Conservation (phyloP, 2,329 filamentous ascomycete species). For the Stromatinia cepivora region DNA sequence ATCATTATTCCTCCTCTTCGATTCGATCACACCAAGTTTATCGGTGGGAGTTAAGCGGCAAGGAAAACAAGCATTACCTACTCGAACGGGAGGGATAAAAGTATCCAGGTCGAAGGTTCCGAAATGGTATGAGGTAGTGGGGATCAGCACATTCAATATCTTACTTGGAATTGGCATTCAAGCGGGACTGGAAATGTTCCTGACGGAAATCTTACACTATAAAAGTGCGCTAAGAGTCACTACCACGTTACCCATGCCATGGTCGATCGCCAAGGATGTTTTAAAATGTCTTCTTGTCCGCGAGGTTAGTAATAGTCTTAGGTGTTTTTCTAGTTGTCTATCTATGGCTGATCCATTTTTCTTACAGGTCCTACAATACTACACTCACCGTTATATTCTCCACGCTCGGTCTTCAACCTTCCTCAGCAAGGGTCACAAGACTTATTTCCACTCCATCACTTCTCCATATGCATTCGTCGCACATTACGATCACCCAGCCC, state of each 20-base stretch:
- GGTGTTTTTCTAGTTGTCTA: neutral
- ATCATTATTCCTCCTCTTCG: slow-evolving; percentile 70
- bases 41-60: slow-evolving; percentile 69
- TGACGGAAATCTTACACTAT: slow-evolving; percentile 53
- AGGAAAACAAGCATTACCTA: slow-evolving; percentile 53
- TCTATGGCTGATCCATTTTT: slow-evolving; percentile 1
- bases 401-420: slow-evolving; percentile 50
- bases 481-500: slow-evolving; percentile 67
- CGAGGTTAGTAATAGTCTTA: slow-evolving; percentile 48
- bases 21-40: slow-evolving; percentile 67
- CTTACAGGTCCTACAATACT: slow-evolving; percentile 63
- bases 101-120: slow-evolving; percentile 44
- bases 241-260: slow-evolving; percentile 61
- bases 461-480: slow-evolving; percentile 63
- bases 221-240: slow-evolving; percentile 59
- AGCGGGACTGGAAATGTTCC: slow-evolving; percentile 53
- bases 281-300: slow-evolving; percentile 54
- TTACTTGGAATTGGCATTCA: slow-evolving; percentile 55
- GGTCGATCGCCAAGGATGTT: slow-evolving; percentile 57
- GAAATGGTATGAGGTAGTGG: slow-evolving; percentile 51
- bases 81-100: slow-evolving; percentile 43
- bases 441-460: slow-evolving; percentile 53
- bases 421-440: slow-evolving; percentile 47
- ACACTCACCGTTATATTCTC: slow-evolving; percentile 70
- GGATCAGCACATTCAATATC: slow-evolving; percentile 57